Conservation (phyloP, 2,329 filamentous ascomycete species). For the Cercospora sojina region DNA sequence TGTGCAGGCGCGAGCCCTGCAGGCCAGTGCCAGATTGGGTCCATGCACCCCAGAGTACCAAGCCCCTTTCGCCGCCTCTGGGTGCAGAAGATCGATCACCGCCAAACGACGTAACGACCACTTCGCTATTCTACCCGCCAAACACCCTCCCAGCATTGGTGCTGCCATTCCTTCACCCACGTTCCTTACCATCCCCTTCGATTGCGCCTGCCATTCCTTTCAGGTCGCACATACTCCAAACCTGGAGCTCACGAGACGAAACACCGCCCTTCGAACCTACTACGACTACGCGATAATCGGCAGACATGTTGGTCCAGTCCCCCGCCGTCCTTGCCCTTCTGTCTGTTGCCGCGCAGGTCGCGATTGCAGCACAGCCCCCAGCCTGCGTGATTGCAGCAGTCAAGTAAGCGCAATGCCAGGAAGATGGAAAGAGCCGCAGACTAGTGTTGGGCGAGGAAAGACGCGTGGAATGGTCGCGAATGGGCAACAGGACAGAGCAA, state of each 20-base stretch:
- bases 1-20: background rate
- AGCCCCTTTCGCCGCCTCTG: constrained; percentile 5
- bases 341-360: constrained; percentile 46
- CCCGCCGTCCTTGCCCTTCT: constrained; percentile 46
- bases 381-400: constrained; percentile 53
- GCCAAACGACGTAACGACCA: background rate
- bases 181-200: constrained; percentile 8
- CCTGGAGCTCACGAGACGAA: background rate
- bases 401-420: constrained; percentile 42
- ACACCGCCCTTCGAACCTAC: constrained; percentile 4
- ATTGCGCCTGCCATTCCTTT: constrained; percentile 16
- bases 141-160: background rate
- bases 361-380: constrained; percentile 45
- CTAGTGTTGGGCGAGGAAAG: constrained; percentile 3
- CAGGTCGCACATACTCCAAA: constrained; percentile 2
- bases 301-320: constrained; percentile 49
- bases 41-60: constrained; percentile 1
- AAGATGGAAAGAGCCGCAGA: background rate
- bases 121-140: background rate
- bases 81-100: background rate
- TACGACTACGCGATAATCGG: background rate
- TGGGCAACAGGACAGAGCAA: background rate
- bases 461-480: background rate
- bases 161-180: constrained; percentile 15
- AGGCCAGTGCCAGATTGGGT: background rate